Evolutionary conservation across 1,284 basidiomycete species (phyloP), one percentile per base, ranked within the genome.

Genomic region (Salmacisia buchloeana): DNA sequence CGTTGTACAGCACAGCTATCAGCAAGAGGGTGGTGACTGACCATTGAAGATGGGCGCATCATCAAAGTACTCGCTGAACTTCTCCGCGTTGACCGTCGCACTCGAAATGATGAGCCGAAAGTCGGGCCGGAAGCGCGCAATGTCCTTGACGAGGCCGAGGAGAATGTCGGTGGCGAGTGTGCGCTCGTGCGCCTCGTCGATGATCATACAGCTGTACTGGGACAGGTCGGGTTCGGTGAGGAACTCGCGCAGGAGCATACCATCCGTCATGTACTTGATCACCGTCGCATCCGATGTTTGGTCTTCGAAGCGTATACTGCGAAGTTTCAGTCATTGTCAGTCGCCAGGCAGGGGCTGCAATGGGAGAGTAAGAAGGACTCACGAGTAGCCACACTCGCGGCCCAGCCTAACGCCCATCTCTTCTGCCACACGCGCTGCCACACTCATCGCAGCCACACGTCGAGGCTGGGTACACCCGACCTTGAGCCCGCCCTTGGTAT

Each of bases 391-490:
- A 66, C 97, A 94, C 81, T 97, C 94, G 72, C 94, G 90, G 2
- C 96, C 96, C 25, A 99, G 87, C 77, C 96, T 90, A 4, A 88
- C 89, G 3, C 94, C 96, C 88, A 98, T 92, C 82, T 99, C 96
- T 69, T 98, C 96, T 0, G 94, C 94, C 2, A 99, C 96, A 82
- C 96, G 93, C 3, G 93, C 92, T 1, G 96, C 96, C 58, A 99
- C 96, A 52, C 91, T 94, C 96, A 98, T 98, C 34, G 96, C 96
- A 2, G 96, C 96, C 13, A 99, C 96, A 69, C 96, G 91, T 76
- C 96, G 90, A 36, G 96, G 96, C 81, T 99, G 96, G 0, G 96
- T 99, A 78, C 96, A 99, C 0, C 94, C 96, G 36, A 99, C 85
- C 80, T 94, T 97, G 36, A 75, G 73, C 6, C 94, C 94, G 69